Base-by-base conservation (phyloP, 2,329 filamentous ascomycete species). In the Botrytis galanthina region DNA sequence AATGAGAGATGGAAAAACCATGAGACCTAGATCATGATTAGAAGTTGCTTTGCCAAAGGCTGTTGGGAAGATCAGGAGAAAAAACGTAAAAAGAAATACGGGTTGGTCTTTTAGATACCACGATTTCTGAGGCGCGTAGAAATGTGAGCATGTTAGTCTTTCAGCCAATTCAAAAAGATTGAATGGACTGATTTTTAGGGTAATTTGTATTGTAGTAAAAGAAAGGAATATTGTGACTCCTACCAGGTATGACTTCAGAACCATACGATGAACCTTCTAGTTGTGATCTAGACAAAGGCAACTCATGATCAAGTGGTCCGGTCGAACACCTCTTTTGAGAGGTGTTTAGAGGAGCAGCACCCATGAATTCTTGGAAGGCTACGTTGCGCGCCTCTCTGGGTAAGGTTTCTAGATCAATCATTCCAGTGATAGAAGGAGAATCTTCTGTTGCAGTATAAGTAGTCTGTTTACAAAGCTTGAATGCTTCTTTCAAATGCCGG, bases 1-100 rank as follows among this genome's bases (percentile, higher is more conserved):
- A 16, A 98, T 83, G 14, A 98, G 84, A 39, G 87, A 87, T 20
- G 95, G 95, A 4, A 95, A 84, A 70, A 98, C 87, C 73, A 92
- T 86, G 16, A 99, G 89, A 75, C 95, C 95, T 97, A 75, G 44
- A 48, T 42, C 57, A 37, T 60, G 46, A 78, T 80, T 75, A 79
- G 74, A 77, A 71, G 18, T 63, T 32, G 60, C 26, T 6, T 26
- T 57, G 72, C 26, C 61, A 51, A 44, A 71, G 42, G 51, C 57
- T 29, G 57, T 57, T 57, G 29, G 42, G 26, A 32, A 29, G 4
- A 35, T 22, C 4, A 12, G 26, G 46, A 10, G 42, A 14, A 37
- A 44, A 1, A 20, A 46, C 8, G 29, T 54, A 51, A 29, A 70
- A 70, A 61, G 66, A 57, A 68, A 68, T 1, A 42, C 16, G 48